phyloP scores from a whole-genome alignment of 2,329 filamentous ascomycete genomes.

The Beauveria sp. region DNA sequence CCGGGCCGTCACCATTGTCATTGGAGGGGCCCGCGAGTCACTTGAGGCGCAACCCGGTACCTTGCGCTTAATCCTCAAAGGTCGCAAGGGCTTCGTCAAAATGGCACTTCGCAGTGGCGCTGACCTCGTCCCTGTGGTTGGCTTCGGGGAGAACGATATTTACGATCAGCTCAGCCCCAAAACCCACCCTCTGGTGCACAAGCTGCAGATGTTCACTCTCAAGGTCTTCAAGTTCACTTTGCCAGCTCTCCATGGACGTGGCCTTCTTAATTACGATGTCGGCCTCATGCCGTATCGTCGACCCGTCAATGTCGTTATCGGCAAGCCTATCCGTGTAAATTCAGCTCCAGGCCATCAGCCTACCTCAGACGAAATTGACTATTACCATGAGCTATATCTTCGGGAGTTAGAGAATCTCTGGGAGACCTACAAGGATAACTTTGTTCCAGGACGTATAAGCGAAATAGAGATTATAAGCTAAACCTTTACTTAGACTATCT shows the following conservation, averaged over 20 bases:
- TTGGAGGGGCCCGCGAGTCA: slow-evolving; percentile 87
- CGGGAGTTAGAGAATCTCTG: slow-evolving; percentile 65
- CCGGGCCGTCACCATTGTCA: slow-evolving; percentile 90
- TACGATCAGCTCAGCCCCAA: slow-evolving; percentile 82
- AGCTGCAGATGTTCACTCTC: slow-evolving; percentile 76
- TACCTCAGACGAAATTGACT: slow-evolving; percentile 67
- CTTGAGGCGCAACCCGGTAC: slow-evolving; percentile 77
- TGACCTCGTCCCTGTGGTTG: slow-evolving; percentile 84
- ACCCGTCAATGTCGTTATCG: slow-evolving; percentile 84
- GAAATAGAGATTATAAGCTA: slow-evolving; percentile 52
- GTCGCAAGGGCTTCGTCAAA: slow-evolving; percentile 89
- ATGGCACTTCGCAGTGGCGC: slow-evolving; percentile 87
- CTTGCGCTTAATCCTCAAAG: slow-evolving; percentile 69
- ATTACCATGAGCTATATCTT: slow-evolving; percentile 73
- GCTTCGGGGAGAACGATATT: slow-evolving; percentile 91
- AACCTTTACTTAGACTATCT: not conserved
- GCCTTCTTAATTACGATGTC: slow-evolving; percentile 96
- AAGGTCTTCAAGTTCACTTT: slow-evolving; percentile 86
- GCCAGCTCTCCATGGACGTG: slow-evolving; percentile 80
- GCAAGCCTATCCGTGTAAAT: slow-evolving; percentile 66
- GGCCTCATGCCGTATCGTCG: slow-evolving; percentile 90
- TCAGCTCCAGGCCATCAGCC: slow-evolving; percentile 51
- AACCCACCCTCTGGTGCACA: slow-evolving; percentile 71
- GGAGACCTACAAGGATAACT: slow-evolving; percentile 71
- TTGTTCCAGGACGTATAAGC: slow-evolving; percentile 52